Evolutionary conservation across 257 asterid genomes (phyloP).

Genomic region (Solanum chilense): DNA sequence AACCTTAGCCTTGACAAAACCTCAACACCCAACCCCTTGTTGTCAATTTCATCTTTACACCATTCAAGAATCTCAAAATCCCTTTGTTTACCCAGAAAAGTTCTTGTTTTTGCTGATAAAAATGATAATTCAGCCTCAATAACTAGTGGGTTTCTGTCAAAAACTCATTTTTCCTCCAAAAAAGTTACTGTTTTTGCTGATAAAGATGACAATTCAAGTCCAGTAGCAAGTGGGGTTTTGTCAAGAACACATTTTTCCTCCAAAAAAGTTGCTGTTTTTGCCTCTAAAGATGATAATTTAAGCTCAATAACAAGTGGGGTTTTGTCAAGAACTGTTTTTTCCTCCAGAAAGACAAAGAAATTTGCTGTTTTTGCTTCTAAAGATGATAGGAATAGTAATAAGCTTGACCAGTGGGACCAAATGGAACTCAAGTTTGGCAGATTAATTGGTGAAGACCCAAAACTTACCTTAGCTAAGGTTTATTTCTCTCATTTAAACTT

Average conservation of each 20-base stretch:
- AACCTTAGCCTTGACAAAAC: slow-evolving; percentile 34
- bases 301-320: not conserved
- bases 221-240: not conserved
- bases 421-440: slow-evolving; percentile 94
- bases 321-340: slow-evolving; percentile 13
- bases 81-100: slow-evolving; percentile 25
- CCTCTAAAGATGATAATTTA: not conserved
- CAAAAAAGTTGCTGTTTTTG: not conserved
- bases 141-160: not conserved
- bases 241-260: slow-evolving; percentile 16
- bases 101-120: not conserved
- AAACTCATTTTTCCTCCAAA: slow-evolving; percentile 10
- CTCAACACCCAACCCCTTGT: slow-evolving; percentile 19
- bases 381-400: slow-evolving; percentile 31
- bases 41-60: slow-evolving; percentile 14
- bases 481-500: not conserved
- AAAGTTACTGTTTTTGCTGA: not conserved
- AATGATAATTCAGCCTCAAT: not conserved
- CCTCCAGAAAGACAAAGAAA: slow-evolving; percentile 36
- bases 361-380: slow-evolving; percentile 46
- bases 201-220: not conserved
- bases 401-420: slow-evolving; percentile 67
- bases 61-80: slow-evolving; percentile 17
- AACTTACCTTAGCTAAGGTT: slow-evolving; percentile 86
- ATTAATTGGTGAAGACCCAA: slow-evolving; percentile 96